Evolutionary conservation across 2,329 filamentous ascomycete genomes (phyloP), one percentile per base, ranked within the genome.

Genomic region (Exophiala sideris): DNA sequence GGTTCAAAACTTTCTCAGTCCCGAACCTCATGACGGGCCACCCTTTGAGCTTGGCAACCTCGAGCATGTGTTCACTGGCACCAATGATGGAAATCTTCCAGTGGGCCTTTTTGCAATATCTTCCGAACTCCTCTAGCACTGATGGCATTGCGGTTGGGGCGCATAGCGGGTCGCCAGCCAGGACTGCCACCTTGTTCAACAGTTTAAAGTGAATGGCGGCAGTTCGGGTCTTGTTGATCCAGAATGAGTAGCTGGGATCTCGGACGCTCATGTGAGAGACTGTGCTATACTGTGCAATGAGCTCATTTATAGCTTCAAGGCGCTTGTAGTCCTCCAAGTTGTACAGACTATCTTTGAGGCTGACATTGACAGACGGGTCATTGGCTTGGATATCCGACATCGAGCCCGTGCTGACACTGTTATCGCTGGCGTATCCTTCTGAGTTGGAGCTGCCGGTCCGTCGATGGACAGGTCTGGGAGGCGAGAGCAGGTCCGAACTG

Each of bases 261-360:
- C 73, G 66, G n/a, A 75, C 67, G 2, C 70, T 71, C 71, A 73
- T 74, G 52, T 74, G 70, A 5, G 71, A 72, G 2, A 72, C 69
- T 3, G 65, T 63, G 5, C 72, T 70, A 54, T 74, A 68, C 8
- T 61, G 54, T 2, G 57, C 59, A 1, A 69, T 65, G 2, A 74
- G 63, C 1, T 50, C 40, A 39, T 67, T 60, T 11, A 71, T 63
- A 11, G 66, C 64, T 8, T 62, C 62, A 39, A 69, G 61, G 0
- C 66, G 65, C 20, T 62, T 57, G 55, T 70, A 67, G 44, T 71
- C 68, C 9, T 64, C 58, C 1, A 71, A 59, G 12, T 54, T 63
- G 50, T 67, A 69, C 3, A 68, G 62, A 16, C 33, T 45, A 33
- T 32, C 47, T 46, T 50, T 49, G 21, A 45, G 29, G 32, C 32